phyloP scores from a whole-genome alignment of 2,329 filamentous ascomycete genomes.

The Neonectria punicea region DNA sequence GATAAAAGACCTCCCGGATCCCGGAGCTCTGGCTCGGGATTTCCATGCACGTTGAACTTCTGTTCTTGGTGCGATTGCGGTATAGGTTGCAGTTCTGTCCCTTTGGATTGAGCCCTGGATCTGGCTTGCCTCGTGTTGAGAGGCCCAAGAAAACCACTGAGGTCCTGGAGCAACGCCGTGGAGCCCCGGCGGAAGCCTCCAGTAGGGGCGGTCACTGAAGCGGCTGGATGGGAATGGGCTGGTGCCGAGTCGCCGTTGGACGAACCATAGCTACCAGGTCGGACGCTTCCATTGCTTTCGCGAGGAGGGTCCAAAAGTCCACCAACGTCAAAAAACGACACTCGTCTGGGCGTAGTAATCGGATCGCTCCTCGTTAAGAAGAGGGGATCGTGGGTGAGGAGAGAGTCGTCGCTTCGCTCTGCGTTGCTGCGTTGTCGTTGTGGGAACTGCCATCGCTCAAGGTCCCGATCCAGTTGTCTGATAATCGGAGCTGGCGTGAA shows the following conservation, averaged over 20 bases:
- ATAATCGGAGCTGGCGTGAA: conserved; percentile 52
- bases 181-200: conserved; percentile 64
- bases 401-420: conserved; percentile 57
- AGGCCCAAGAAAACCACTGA: conserved; percentile 64
- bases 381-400: conserved; percentile 51
- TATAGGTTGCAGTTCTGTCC: conserved; percentile 60
- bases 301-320: conserved; percentile 71
- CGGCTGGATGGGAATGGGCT: conserved; percentile 51
- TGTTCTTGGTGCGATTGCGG: conserved; percentile 53
- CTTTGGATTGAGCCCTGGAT: conserved; percentile 46
- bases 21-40: conserved; percentile 48
- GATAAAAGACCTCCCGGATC: conserved; percentile 55
- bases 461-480: conserved; percentile 47
- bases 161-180: conserved; percentile 66
- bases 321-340: conserved; percentile 89
- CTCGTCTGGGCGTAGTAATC: conserved; percentile 48
- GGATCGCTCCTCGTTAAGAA: conserved; percentile 41
- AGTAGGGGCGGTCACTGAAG: conserved; percentile 56
- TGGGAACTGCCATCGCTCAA: conserved; percentile 61
- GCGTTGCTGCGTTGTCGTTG: conserved; percentile 51
- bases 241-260: conserved; percentile 52
- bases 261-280: conserved; percentile 56
- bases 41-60: conserved; percentile 44
- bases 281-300: conserved; percentile 46
- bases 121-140: conserved; percentile 47